A percentile compares a stretch with the other conserved stretches of the same genome.
Conservation (phyloP, 2,329 filamentous ascomycete genomes). For the Cordyceps pruinosa region DNA sequence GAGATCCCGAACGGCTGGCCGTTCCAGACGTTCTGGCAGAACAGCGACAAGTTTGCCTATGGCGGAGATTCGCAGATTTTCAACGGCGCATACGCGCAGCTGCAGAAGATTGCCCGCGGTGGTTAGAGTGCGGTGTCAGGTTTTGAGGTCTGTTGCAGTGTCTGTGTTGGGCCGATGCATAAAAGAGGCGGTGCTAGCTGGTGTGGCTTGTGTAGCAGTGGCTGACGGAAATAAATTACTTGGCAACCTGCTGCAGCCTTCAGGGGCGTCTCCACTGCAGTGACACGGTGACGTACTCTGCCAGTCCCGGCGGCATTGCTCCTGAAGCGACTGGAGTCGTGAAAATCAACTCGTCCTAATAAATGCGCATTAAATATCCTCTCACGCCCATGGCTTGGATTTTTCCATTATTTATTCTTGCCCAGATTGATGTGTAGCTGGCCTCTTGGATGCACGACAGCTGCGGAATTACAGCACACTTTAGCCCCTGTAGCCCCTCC, state of each 20-base stretch:
- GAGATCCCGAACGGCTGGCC: conserved; percentile 45
- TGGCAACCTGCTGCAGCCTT: neutral
- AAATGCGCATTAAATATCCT: neutral
- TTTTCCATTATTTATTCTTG: neutral
- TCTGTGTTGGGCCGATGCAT: neutral
- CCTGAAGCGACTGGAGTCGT: neutral
- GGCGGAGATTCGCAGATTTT: conserved; percentile 19
- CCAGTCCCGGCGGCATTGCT: too few species aligned
- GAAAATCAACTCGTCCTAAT: neutral
- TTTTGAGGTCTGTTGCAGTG: neutral
- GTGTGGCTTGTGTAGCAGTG: neutral
- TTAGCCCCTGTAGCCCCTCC: neutral
- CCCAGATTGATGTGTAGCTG: neutral
- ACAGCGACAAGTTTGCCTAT: conserved; percentile 15
- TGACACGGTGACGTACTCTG: neutral
- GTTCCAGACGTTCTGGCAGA: conserved; percentile 43
- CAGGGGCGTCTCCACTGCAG: neutral
- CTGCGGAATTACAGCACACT: neutral
- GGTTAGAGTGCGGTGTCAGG: neutral
- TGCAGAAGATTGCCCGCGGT: conserved; percentile 19
- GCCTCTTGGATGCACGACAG: neutral
- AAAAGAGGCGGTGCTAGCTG: neutral
- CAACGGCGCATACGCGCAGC: conserved; percentile 17
- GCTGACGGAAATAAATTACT: neutral
- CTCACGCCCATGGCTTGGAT: too few species aligned